Evolutionary conservation across 2,329 filamentous ascomycete genomes (phyloP), one percentile per base, ranked within the genome.

Genomic region (Beauveria scarabaeidicola): DNA sequence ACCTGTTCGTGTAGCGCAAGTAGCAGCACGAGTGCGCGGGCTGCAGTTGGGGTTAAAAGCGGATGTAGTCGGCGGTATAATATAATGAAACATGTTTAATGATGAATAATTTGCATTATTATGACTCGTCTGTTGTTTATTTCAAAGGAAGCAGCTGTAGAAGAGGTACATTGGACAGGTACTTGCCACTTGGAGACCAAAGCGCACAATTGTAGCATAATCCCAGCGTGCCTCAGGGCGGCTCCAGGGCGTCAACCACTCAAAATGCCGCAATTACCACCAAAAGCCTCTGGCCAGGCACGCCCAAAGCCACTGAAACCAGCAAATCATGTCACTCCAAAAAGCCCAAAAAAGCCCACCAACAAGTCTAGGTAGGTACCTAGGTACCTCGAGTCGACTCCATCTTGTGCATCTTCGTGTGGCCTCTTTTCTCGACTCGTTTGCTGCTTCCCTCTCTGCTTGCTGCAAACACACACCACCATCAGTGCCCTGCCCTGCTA

Each of bases 241-340:
- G 4, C 53, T 41, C 19, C 32, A 41, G 44, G 15, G 9, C 15
- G 52, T 17, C 44, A 19, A 40, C 54, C 54, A 57, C 44, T 57
- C 40, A 57, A 41, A 25, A n/a, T 15, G 5, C 13, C 15, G 36
- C 43, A 48, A 57, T 57, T 57, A 57, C 54, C 53, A 46, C 53
- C 27, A 40, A 36, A 55, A 23, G 2, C 40, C 52, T n/a, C 52
- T n/a, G 7, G 5, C n/a, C 5, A 32, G 23, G 17, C 48, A 21
- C 48, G n/a, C 29, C 48, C 15, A 4, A 29, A 51, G 25, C 29
- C 48, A 51, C 29, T 8, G 17, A 8, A 36, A 32, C 48, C 17
- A n/a, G 13, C 17, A 32, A 32, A 32, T 15, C 47, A 17, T 32
- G 29, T 32, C n/a, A 23, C 29, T 13, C 19, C 23, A 47, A 25